phyloP scores from a whole-genome alignment of 148 eudicot species.

The Fagopyrum tataricum region DNA sequence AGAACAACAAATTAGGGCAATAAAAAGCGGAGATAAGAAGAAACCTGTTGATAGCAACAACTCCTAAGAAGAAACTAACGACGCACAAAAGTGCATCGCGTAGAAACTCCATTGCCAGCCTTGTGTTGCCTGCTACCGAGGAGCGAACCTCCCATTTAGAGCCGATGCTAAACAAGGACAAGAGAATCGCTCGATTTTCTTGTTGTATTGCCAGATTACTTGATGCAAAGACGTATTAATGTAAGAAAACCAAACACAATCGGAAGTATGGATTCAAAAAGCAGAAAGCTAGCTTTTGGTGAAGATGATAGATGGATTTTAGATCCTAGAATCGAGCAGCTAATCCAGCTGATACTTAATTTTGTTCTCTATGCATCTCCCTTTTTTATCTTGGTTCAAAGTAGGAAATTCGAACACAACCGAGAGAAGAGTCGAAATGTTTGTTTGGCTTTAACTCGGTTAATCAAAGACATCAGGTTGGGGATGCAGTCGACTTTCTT shows the following conservation, averaged over 20 bases:
- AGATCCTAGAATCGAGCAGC: neutral
- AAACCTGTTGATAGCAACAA: conserved; percentile 42
- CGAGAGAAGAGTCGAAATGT: neutral
- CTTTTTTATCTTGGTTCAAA: neutral
- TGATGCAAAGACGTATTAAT: neutral
- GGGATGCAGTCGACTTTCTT: too few relatives aligned
- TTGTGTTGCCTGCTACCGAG: conserved; percentile 21
- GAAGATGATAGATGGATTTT: neutral
- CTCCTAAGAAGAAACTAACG: conserved; percentile 46
- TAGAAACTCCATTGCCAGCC: conserved; percentile 30
- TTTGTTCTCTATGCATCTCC: neutral
- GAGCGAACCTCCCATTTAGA: conserved; percentile 9
- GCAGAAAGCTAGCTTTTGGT: neutral
- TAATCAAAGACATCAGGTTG: too few relatives aligned
- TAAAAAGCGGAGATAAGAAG: neutral
- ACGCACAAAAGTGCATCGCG: conserved; percentile 38
- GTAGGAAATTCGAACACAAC: neutral
- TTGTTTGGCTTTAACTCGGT: too few relatives aligned
- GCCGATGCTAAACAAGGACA: neutral
- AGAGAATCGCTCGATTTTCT: neutral
- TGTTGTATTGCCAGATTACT: neutral
- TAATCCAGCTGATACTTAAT: neutral
- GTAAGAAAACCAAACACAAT: neutral
- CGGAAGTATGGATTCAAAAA: too few relatives aligned
- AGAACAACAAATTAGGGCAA: neutral